Evolutionary conservation across 176 grass and related monocot species (phyloP).

Genomic region (Oryza officinalis): DNA sequence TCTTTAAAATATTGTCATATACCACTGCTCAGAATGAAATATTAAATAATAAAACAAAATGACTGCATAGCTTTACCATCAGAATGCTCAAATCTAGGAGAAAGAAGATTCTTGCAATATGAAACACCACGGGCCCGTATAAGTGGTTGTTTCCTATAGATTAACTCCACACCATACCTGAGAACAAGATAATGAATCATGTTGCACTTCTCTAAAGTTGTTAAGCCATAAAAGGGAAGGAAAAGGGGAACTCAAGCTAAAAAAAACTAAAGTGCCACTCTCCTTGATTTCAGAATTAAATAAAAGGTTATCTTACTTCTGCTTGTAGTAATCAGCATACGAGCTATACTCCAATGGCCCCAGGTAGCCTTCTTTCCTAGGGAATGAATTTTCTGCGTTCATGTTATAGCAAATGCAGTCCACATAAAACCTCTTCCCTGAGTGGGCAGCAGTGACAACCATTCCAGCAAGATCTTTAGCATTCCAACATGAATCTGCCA

Average conservation of each 20-base stretch:
- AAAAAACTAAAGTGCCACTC: neutral
- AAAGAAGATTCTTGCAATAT: slow-evolving; percentile 99
- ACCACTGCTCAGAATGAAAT: neutral
- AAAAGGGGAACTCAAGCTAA: slow-evolving; percentile 4
- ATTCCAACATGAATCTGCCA: slow-evolving; percentile 92
- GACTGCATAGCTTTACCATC: slow-evolving; percentile 60
- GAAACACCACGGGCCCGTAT: slow-evolving; percentile 95
- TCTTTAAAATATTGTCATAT: neutral
- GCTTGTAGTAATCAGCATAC: slow-evolving; percentile 97
- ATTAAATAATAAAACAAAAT: slow-evolving; percentile 9
- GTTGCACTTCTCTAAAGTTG: neutral
- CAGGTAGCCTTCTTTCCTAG: slow-evolving; percentile 94
- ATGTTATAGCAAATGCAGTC: slow-evolving; percentile 84
- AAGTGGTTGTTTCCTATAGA: slow-evolving; percentile 97
- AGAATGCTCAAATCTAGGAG: slow-evolving; percentile 96
- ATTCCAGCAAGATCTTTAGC: slow-evolving; percentile 79
- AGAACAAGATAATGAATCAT: slow-evolving; percentile 36
- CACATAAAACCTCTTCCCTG: slow-evolving; percentile 98
- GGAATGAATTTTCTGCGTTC: slow-evolving; percentile 97
- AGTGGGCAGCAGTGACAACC: slow-evolving; percentile 96
- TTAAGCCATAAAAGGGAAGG: slow-evolving; percentile 22
- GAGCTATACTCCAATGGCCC: slow-evolving; percentile 93
- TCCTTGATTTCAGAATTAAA: slow-evolving; percentile 38
- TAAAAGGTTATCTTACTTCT: slow-evolving; percentile 70
- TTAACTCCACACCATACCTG: slow-evolving; percentile 96